Evolutionary conservation across 78 protist genomes (phyloP).

Genomic region (Dictyostelium intermedium): DNA sequence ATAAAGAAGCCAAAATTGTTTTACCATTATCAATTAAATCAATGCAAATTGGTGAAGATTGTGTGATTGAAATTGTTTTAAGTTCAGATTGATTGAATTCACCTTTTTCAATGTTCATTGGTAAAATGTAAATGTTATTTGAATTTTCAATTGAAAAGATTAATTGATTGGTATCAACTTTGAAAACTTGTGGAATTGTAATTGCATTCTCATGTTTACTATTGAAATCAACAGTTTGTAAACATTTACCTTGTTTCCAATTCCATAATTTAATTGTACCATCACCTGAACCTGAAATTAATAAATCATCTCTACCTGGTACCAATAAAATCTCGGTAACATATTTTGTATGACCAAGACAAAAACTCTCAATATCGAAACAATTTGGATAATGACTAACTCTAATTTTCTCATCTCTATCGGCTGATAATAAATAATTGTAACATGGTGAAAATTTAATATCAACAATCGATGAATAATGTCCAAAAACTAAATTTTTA

Average conservation of each 20-base stretch:
- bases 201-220: not conserved
- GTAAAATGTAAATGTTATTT: not conserved
- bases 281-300: constrained; percentile 78
- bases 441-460: constrained; percentile 28
- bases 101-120: not conserved
- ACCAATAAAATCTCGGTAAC: constrained; percentile 31
- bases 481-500: constrained; percentile 53
- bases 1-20: not conserved
- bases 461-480: constrained; percentile 55
- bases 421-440: constrained; percentile 52
- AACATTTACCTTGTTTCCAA: constrained; percentile 54
- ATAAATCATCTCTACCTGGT: constrained; percentile 25
- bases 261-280: constrained; percentile 74
- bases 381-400: constrained; percentile 76
- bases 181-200: constrained; percentile 10
- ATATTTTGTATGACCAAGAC: constrained; percentile 75
- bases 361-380: constrained; percentile 71
- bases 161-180: not conserved
- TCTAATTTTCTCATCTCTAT: constrained; percentile 85
- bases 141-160: not conserved
- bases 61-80: not conserved
- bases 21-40: not conserved
- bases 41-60: not conserved
- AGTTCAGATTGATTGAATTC: not conserved
- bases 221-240: constrained; percentile 36